These are phyloP conservation scores for Trichoderma sp. DNA, from an alignment of 2,329 filamentous ascomycete species.

Conservation along the genomic window DNA sequence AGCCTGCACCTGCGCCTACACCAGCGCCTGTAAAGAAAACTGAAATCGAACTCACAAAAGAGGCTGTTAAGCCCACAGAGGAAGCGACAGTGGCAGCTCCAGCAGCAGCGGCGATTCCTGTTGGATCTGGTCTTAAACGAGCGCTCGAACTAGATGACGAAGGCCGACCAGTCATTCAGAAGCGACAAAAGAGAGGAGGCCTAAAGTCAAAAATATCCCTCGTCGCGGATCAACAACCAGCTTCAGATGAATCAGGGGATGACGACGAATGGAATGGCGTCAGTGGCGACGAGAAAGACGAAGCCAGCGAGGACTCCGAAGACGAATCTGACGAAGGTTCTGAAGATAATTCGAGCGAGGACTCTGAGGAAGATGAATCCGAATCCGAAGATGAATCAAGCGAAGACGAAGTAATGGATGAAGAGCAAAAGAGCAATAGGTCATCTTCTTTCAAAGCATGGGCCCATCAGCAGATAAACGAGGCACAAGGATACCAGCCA, in stretches of 20 bases:
- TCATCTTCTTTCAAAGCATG: conserved; percentile 85
- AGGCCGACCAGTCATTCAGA: conserved; percentile 80
- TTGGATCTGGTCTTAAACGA: conserved; percentile 83
- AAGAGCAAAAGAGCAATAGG: conserved; percentile 40
- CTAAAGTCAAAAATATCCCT: conserved; percentile 59
- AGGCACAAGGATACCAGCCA: conserved; percentile 70
- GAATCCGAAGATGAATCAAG: conserved; percentile 41
- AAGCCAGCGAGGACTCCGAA: conserved; percentile 37
- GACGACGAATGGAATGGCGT: conserved; percentile 64
- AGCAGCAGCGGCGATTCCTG: conserved; percentile 18
- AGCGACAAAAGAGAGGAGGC: conserved; percentile 73
- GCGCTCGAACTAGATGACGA: conserved; percentile 79
- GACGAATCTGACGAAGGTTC: conserved; percentile 40
- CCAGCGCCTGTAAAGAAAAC: conserved; percentile 31
- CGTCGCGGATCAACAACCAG: conserved; percentile 45
- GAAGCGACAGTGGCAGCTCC: conserved; percentile 25
- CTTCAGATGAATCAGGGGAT: conserved; percentile 29
- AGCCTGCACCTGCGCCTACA: conserved; percentile 27
- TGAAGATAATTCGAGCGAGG: conserved; percentile 36
- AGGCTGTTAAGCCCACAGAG: not conserved
- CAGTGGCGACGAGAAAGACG: conserved; percentile 51
- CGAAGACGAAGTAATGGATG: conserved; percentile 39
- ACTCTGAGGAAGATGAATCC: conserved; percentile 37
- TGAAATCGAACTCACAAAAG: conserved; percentile 17
- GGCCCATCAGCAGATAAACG: conserved; percentile 85